phyloP scores from a whole-genome alignment of 2,329 filamentous ascomycete genomes.

The Coniochaeta hoffmannii region DNA sequence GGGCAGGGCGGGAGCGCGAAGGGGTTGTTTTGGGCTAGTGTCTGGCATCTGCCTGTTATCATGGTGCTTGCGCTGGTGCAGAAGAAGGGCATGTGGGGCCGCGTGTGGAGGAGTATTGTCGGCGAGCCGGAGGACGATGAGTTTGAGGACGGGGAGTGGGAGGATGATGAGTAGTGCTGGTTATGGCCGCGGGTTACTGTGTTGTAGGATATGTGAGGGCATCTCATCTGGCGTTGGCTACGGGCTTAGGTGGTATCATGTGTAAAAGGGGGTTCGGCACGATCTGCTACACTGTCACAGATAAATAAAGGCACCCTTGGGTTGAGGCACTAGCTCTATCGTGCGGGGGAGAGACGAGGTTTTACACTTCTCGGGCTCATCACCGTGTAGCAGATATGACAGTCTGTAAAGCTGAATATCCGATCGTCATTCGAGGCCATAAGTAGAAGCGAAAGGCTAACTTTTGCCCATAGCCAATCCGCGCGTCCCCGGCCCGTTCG shows the following conservation, averaged over 20 bases:
- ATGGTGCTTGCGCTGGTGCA: slow-evolving; percentile 85
- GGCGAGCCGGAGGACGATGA: slow-evolving; percentile 51
- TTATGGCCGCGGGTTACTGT: background rate
- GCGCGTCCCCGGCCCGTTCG: background rate
- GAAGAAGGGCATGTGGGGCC: slow-evolving; percentile 87
- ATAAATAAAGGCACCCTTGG: background rate
- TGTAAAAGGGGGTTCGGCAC: background rate
- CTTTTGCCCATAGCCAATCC: background rate
- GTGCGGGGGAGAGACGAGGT: background rate
- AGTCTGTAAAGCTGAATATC: background rate
- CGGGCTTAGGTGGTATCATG: background rate
- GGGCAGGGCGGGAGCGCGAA: slow-evolving; percentile 75
- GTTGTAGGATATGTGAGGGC: background rate
- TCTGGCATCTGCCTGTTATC: slow-evolving; percentile 88
- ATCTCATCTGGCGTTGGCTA: background rate
- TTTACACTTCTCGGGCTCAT: background rate
- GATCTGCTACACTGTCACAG: background rate
- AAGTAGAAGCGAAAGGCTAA: background rate
- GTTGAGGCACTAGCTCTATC: background rate
- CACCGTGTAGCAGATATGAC: background rate
- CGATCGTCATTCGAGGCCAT: background rate
- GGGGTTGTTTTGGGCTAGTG: slow-evolving; percentile 91
- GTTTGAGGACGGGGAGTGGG: slow-evolving; percentile 29
- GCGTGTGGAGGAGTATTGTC: slow-evolving; percentile 65
- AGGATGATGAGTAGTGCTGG: slow-evolving; percentile 23